A percentile compares a stretch with the other conserved stretches of the same genome.
These are phyloP conservation scores for Debaryomycetaceae sp. DNA, from an alignment of 1,139 yeast species.

Conservation along the genomic window DNA sequence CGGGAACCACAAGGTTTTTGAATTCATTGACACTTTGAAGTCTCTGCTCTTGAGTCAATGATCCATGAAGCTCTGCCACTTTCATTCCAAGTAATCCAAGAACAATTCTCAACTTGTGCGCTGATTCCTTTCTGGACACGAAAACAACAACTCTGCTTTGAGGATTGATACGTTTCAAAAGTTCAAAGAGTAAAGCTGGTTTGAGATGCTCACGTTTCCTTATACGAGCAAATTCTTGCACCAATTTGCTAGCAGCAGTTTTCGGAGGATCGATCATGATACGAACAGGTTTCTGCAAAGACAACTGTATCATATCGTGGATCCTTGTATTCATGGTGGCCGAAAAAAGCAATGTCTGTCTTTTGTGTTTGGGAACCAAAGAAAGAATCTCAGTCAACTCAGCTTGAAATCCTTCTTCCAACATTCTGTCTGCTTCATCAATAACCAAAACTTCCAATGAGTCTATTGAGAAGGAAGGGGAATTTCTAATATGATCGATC, in stretches of 20 bases:
- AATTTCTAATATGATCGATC: slow-evolving; percentile 92
- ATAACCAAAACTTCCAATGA: slow-evolving; percentile 86
- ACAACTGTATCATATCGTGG: slow-evolving; percentile 80
- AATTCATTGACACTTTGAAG: slow-evolving; percentile 77
- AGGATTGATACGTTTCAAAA: slow-evolving; percentile 59
- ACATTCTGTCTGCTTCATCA: slow-evolving; percentile 99
- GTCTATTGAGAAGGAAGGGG: slow-evolving; percentile 89
- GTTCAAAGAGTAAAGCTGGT: slow-evolving; percentile 74
- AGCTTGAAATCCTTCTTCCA: slow-evolving; percentile 96
- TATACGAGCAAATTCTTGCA: slow-evolving; percentile 91
- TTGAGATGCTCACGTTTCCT: slow-evolving; percentile 83
- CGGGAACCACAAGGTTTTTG: slow-evolving; percentile 77
- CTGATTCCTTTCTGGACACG: slow-evolving; percentile 85
- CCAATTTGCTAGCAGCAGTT: slow-evolving; percentile 80
- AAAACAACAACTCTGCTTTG: slow-evolving; percentile 80
- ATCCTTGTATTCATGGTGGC: slow-evolving; percentile 97
- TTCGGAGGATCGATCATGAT: slow-evolving; percentile 97
- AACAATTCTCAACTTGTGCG: slow-evolving; percentile 81
- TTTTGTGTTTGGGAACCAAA: slow-evolving; percentile 74
- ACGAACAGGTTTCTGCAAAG: slow-evolving; percentile 85
- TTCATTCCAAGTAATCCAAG: slow-evolving; percentile 82
- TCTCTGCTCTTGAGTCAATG: slow-evolving; percentile 94
- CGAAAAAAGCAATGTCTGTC: slow-evolving; percentile 91
- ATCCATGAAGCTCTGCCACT: slow-evolving; percentile 92
- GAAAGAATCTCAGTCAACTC: slow-evolving; percentile 88